Conservation (phyloP, 441 rosid species). For the Melastoma candidum region DNA sequence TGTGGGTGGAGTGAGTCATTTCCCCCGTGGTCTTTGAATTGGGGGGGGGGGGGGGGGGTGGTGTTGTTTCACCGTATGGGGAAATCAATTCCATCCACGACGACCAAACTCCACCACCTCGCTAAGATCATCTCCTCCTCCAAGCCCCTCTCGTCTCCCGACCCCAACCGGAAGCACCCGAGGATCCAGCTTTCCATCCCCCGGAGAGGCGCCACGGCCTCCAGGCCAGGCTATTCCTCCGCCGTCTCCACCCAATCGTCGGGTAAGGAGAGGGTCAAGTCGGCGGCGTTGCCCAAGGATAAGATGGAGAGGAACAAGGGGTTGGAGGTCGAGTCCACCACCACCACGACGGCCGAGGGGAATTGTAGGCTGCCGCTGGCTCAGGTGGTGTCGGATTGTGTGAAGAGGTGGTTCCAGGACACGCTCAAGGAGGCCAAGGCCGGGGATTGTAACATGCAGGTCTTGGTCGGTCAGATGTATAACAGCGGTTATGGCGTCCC, state of each 20-base stretch:
- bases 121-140: slow-evolving; percentile 33
- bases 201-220: slow-evolving; percentile 22
- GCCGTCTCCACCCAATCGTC: no score
- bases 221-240: no score
- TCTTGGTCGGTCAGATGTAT: slow-evolving; percentile 90
- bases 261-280: neutral
- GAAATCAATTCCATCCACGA: slow-evolving; percentile 28
- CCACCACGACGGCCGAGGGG: slow-evolving; percentile 17
- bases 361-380: slow-evolving; percentile 39
- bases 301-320: slow-evolving; percentile 20
- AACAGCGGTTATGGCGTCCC: slow-evolving; percentile 70
- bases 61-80: slow-evolving; percentile 28
- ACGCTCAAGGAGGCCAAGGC: slow-evolving; percentile 66
- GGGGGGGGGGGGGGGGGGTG: no score
- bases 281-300: slow-evolving; percentile 14
- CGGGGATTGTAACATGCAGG: slow-evolving; percentile 70
- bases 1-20: no score
- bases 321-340: slow-evolving; percentile 13
- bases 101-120: slow-evolving; percentile 29
- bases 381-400: slow-evolving; percentile 67
- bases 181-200: slow-evolving; percentile 22
- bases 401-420: slow-evolving; percentile 66
- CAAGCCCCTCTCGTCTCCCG: slow-evolving; percentile 10
- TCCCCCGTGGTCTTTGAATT: no score
- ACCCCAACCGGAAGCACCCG: slow-evolving; percentile 21